phyloP scores from a whole-genome alignment of 805 yeast species.

The Kluyveromyces dobzhanskii region DNA sequence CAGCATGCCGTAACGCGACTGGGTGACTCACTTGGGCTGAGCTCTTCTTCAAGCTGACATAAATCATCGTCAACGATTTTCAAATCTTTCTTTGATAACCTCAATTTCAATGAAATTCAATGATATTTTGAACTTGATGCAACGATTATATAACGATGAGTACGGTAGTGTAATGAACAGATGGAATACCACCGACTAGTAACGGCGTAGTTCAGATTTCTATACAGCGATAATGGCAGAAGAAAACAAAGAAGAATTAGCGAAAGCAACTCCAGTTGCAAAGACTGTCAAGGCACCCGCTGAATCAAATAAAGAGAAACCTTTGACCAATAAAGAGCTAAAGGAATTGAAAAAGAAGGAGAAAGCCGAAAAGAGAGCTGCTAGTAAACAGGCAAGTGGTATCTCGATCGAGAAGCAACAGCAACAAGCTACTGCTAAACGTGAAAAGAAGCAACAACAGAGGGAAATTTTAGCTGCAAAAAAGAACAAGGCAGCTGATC shows the following conservation, averaged over 20 bases:
- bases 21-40: no score
- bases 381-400: constrained; percentile 65
- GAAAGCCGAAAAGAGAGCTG: constrained; percentile 89
- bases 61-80: no score
- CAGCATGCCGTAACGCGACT: no score
- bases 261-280: background rate
- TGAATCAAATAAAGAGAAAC: constrained; percentile 17
- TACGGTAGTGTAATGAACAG: no score
- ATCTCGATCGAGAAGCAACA: constrained; percentile 36
- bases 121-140: no score
- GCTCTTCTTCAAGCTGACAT: no score
- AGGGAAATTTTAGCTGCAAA: constrained; percentile 39
- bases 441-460: constrained; percentile 35
- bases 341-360: constrained; percentile 85
- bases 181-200: no score
- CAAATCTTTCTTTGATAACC: no score
- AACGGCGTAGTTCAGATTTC: no score
- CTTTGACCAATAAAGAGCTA: constrained; percentile 65
- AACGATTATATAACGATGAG: no score
- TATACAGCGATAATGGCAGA: background rate
- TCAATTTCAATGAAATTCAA: no score
- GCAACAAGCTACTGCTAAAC: constrained; percentile 34
- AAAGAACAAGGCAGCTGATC: constrained; percentile 35
- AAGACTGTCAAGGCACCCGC: background rate
- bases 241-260: background rate